Evolutionary conservation across 441 rosid species (phyloP), one percentile per base, ranked within the genome.

Genomic region (Populus trichocarpa): DNA sequence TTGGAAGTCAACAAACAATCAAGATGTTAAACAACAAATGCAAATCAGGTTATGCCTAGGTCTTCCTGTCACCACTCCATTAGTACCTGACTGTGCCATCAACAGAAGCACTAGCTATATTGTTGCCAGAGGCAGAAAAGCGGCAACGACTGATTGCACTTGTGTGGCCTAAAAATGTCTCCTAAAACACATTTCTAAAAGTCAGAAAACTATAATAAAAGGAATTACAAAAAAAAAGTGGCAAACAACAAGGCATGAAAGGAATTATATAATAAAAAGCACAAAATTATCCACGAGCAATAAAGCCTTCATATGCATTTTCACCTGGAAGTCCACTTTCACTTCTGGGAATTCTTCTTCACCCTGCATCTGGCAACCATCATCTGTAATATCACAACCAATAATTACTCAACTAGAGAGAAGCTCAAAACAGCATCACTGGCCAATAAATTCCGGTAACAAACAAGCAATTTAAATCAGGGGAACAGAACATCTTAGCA

Each of bases 41-140:
- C 70, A 76, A 72, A 42, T 30, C 67, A n/a, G 73, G 71, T 70
- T 71, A 76, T 76, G 77, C 57, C 74, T 46, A 8, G 10, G n/a
- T 46, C 68, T 23, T 81, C 26, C 71, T 70, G 40, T 81, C 70
- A 74, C 63, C 26, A 65, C 74, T 72, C 69, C 40, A 64, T 57
- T 8, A 42, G 30, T 85, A 87, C 95, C 95, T 89, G 86, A 91
- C 95, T 35, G 95, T 91, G 77, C 95, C 95, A 83, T 91, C 93
- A 73, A 79, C 83, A 66, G 95, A 91, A 74, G 95, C 93, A 82
- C 93, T 91, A 73, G 93, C 92, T 79, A 91, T 89, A 77, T 91
- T 89, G 87, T 86, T 85, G 74, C 95, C 95, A 74, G 95, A 87
- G 69, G 92, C 93, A 82, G 95, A 91, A 88, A 89, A 89, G 67